A percentile compares a stretch with the other conserved stretches of the same genome.
These are phyloP conservation scores for Lactarius hengduanensis DNA, from an alignment of 768 basidiomycete species.

Conservation along the genomic window DNA sequence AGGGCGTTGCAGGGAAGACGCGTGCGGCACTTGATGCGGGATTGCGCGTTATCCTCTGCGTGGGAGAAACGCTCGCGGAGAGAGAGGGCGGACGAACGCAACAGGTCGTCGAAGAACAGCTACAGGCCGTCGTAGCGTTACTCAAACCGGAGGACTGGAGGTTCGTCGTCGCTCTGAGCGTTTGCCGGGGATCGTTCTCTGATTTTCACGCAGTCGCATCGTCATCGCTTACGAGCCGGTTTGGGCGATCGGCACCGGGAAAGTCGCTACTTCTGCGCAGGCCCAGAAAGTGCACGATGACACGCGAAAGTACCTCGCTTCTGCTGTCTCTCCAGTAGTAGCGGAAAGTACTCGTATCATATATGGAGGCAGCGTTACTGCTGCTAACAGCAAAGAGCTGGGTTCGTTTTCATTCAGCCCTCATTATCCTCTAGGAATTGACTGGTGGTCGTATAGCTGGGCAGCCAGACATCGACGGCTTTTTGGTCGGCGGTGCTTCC, in stretches of 20 bases:
- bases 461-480: slow-evolving; percentile 89
- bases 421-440: slow-evolving; percentile 4
- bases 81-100: slow-evolving; percentile 78
- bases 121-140: slow-evolving; percentile 67
- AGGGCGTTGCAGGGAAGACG: slow-evolving; percentile 81
- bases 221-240: slow-evolving; percentile 97
- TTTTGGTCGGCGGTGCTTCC: slow-evolving; percentile 97
- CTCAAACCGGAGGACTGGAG: slow-evolving; percentile 73
- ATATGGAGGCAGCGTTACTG: slow-evolving; percentile 94
- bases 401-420: slow-evolving; percentile 48
- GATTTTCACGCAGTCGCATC: slow-evolving; percentile 57
- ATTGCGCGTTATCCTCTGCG: slow-evolving; percentile 90
- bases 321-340: slow-evolving; percentile 62
- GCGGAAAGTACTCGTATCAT: slow-evolving; percentile 81
- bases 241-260: slow-evolving; percentile 99
- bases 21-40: slow-evolving; percentile 72
- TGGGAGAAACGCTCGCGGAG: slow-evolving; percentile 90
- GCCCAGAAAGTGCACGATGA: slow-evolving; percentile 90
- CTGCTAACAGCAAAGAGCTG: slow-evolving; percentile 84
- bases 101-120: slow-evolving; percentile 77
- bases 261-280: slow-evolving; percentile 87
- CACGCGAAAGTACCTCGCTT: slow-evolving; percentile 72
- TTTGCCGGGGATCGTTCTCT: neutral
- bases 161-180: slow-evolving; percentile 43
- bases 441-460: slow-evolving; percentile 44